Base-by-base conservation (phyloP, 2,329 filamentous ascomycete species). In the Phialophora expanda region DNA sequence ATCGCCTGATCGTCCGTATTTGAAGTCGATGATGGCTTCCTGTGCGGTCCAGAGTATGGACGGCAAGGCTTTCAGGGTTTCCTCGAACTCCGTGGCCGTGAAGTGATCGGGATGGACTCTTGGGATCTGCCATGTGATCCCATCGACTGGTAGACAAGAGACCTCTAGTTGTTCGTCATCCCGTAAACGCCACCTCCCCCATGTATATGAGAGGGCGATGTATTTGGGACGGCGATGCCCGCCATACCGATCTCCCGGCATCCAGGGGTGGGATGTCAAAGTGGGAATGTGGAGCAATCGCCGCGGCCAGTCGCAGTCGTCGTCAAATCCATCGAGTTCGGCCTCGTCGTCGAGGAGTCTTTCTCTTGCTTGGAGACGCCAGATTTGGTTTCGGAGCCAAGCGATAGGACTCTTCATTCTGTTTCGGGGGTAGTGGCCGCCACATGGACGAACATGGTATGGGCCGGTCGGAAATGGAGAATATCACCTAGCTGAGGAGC, bases 261-360 rank as follows among this genome's bases (percentile, higher is more conserved):
- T 30, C 50, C 50, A 53, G 8, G 8, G 20, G 24, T 53, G 24
- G 20, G 50, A 53, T 53, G 50, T 53, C 50, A 53, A 28, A 22
- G 50, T 53, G 12, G 50, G 50, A 14, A 53, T 4, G 24, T 53
- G 50, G 50, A 53, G 20, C 26, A 53, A 22, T 28, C 50, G 11
- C 26, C 50, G 50, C 12, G 50, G 50, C 50, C 50, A 53, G 20
- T n/a, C n/a, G 50, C 50, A 24, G 7, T 53, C 50, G 1, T 24
- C 50, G 22, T 53, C 50, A 11, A 53, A 53, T 12, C 32, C 32
- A 34, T 34, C 32, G 32, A 34, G 32, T 34, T 34, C 32, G 32
- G 32, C 11, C 8, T 34, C 32, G 11, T 34, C 32, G 11, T 34
- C 32, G 32, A 34, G 9, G 0, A 34, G 32, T 34, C 32, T 34